Conservation (phyloP, 2,329 filamentous ascomycete species). For the Penicillium paneum region DNA sequence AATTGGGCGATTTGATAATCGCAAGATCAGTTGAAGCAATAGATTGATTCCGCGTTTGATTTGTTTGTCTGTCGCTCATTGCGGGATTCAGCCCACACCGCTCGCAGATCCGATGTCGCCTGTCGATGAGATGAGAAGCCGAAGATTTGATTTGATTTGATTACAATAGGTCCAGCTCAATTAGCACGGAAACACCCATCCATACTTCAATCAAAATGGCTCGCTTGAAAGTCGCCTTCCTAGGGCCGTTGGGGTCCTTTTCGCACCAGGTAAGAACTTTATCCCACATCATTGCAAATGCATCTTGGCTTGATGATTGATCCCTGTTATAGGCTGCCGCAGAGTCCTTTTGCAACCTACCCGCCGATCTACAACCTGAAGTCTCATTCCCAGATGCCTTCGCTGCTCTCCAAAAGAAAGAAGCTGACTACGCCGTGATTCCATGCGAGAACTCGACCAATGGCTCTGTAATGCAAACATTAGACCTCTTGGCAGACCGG, state of each 20-base stretch:
- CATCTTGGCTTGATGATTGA: slow-evolving; percentile 1
- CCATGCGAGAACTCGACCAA: slow-evolving; percentile 97
- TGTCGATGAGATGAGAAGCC: not conserved
- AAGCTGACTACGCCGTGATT: slow-evolving; percentile 71
- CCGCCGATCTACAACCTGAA: slow-evolving; percentile 33
- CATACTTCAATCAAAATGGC: slow-evolving; percentile 16
- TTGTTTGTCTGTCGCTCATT: slow-evolving; percentile 21
- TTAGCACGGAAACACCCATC: not conserved
- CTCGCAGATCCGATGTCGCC: slow-evolving; percentile 11
- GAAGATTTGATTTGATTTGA: not conserved
- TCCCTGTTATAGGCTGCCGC: slow-evolving; percentile 50
- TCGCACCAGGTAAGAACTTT: slow-evolving; percentile 60
- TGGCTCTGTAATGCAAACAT: slow-evolving; percentile 82
- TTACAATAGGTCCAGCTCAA: not conserved
- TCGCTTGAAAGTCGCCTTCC: slow-evolving; percentile 49
- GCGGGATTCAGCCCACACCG: slow-evolving; percentile 13
- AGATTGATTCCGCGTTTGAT: slow-evolving; percentile 19
- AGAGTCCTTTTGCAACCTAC: slow-evolving; percentile 44
- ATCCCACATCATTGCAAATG: slow-evolving; percentile 22
- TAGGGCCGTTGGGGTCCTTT: slow-evolving; percentile 65
- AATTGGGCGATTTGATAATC: not conserved
- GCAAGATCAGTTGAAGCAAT: slow-evolving; percentile 6
- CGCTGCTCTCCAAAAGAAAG: slow-evolving; percentile 65
- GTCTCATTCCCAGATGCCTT: slow-evolving; percentile 65
- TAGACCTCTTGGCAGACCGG: slow-evolving; percentile 83